These are phyloP conservation scores for Leptographium procerum DNA, from an alignment of 2,329 filamentous ascomycete genomes.

Conservation along the genomic window DNA sequence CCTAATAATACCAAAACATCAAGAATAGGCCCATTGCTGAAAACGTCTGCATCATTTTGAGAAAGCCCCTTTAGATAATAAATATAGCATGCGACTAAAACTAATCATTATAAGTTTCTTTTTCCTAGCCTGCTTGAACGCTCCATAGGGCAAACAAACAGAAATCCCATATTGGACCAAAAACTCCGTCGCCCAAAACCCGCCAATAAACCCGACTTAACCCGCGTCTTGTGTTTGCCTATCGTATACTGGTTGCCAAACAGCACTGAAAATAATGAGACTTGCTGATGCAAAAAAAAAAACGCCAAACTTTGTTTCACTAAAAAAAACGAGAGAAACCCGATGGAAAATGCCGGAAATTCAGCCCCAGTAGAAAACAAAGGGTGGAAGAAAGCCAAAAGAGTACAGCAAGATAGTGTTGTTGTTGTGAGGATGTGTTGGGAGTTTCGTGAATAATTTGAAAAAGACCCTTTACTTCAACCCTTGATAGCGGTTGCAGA, in stretches of 20 bases:
- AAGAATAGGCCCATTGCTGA: background rate
- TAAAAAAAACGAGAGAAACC: background rate
- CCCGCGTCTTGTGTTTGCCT: background rate
- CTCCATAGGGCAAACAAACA: background rate
- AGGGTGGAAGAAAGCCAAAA: background rate
- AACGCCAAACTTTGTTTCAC: background rate
- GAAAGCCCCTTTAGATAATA: background rate
- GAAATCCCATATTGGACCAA: background rate
- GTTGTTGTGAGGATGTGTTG: background rate
- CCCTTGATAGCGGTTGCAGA: slow-evolving; percentile 36
- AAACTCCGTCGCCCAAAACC: background rate
- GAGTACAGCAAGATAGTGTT: background rate
- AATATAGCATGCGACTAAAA: background rate
- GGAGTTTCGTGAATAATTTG: too few relatives aligned
- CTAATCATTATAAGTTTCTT: background rate
- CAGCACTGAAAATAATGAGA: background rate
- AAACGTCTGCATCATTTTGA: background rate
- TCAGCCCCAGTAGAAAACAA: background rate
- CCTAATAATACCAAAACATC: background rate
- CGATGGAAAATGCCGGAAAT: background rate
- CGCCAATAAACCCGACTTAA: background rate
- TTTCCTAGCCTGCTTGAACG: background rate
- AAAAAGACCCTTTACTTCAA: background rate
- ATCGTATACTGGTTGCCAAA: slow-evolving; percentile 1
- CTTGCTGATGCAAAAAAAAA: background rate